Conservation (phyloP, 2,329 filamentous ascomycete species). For the Calonectria hongkongensis region DNA sequence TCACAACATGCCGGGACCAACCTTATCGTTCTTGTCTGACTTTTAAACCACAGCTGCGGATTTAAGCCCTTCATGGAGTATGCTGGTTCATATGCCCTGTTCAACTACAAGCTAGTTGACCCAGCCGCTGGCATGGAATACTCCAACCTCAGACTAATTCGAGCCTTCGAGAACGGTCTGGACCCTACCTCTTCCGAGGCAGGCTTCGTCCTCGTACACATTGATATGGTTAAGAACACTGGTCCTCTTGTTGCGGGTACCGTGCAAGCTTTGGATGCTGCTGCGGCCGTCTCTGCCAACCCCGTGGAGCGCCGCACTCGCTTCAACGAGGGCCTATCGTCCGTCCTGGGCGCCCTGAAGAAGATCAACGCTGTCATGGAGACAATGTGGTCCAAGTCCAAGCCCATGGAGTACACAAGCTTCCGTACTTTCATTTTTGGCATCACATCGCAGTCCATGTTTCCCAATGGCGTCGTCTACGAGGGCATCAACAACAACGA, state of each 20-base stretch:
- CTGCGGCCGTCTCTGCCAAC: conserved; percentile 56
- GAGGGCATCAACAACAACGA: conserved; percentile 84
- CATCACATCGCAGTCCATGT: conserved; percentile 95
- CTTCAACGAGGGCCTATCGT: conserved; percentile 79
- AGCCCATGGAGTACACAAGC: conserved; percentile 87
- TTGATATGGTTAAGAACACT: conserved; percentile 95
- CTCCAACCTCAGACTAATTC: conserved; percentile 86
- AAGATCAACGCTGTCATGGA: conserved; percentile 90
- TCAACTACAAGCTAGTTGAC: conserved; percentile 78
- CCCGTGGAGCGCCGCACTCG: conserved; percentile 65
- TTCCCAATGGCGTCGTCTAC: conserved; percentile 92
- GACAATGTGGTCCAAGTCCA: conserved; percentile 92
- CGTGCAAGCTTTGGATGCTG: conserved; percentile 78
- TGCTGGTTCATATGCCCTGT: conserved; percentile 68
- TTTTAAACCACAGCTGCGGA: conserved; percentile 70
- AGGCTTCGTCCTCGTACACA: conserved; percentile 95
- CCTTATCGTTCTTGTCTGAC: conserved; percentile 11
- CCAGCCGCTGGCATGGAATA: conserved; percentile 75
- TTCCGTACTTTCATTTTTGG: conserved; percentile 99
- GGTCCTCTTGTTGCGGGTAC: conserved; percentile 84
- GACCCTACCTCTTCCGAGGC: conserved; percentile 92
- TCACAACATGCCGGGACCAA: conserved; percentile 50
- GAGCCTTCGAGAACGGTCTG: conserved; percentile 92
- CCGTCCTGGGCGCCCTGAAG: conserved; percentile 75
- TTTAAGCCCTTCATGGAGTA: conserved; percentile 96